phyloP scores from a whole-genome alignment of 2,329 filamentous ascomycete genomes.

The Scedosporium boydii region DNA sequence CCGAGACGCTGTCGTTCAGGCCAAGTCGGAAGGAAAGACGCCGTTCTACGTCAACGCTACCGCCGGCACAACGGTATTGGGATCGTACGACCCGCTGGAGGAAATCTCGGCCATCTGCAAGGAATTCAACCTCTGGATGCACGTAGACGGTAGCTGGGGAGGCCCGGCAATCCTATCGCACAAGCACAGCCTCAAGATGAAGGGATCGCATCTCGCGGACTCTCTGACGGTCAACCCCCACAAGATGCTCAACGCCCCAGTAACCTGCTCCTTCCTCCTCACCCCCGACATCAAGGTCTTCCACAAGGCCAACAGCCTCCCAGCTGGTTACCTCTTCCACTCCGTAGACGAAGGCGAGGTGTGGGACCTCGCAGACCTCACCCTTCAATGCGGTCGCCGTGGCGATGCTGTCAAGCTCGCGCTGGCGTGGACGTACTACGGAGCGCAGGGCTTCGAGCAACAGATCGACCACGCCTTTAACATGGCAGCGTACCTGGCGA shows the following conservation, averaged over 20 bases:
- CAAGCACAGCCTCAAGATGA: conserved; percentile 53
- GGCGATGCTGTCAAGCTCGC: conserved; percentile 83
- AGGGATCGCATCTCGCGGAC: conserved; percentile 65
- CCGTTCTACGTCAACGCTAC: conserved; percentile 95
- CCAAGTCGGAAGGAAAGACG: conserved; percentile 59
- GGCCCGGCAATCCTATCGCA: conserved; percentile 70
- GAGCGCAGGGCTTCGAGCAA: conserved; percentile 58
- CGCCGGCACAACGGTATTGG: conserved; percentile 86
- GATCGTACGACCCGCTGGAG: conserved; percentile 74
- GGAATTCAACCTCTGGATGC: conserved; percentile 72
- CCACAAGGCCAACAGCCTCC: conserved; percentile 74
- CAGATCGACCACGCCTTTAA: conserved; percentile 67
- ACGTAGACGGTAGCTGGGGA: conserved; percentile 89
- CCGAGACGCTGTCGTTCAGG: conserved; percentile 49
- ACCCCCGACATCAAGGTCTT: conserved; percentile 67
- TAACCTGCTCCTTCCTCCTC: conserved; percentile 86
- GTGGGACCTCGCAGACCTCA: conserved; percentile 87
- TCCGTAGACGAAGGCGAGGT: conserved; percentile 43
- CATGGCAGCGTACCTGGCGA: conserved; percentile 59
- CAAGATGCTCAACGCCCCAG: conserved; percentile 90
- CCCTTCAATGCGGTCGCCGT: conserved; percentile 82
- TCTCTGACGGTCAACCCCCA: conserved; percentile 86
- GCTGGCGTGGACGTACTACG: conserved; percentile 84
- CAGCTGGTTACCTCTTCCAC: conserved; percentile 81
- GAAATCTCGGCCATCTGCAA: conserved; percentile 63